phyloP scores from a whole-genome alignment of 768 basidiomycete genomes.

The Termitomyces bulborhizus region DNA sequence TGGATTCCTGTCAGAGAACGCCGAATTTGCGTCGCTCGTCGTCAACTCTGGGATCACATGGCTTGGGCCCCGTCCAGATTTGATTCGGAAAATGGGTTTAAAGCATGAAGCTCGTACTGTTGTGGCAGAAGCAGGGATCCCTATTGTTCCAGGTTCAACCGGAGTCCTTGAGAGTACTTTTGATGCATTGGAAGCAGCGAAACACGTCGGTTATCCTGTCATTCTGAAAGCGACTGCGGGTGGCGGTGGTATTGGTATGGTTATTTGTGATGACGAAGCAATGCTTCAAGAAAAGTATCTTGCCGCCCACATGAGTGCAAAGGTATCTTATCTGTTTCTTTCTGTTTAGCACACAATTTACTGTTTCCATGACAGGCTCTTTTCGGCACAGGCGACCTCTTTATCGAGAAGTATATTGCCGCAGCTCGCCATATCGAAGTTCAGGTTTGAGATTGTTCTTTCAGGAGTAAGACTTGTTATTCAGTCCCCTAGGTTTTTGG shows the following conservation, averaged over 20 bases:
- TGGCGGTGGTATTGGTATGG: constrained; percentile 66
- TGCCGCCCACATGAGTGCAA: constrained; percentile 32
- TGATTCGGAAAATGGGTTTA: constrained; percentile 50
- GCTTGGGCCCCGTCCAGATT: constrained; percentile 47
- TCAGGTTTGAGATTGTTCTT: constrained; percentile 32
- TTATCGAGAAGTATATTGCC: constrained; percentile 54
- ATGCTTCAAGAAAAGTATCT: constrained; percentile 32
- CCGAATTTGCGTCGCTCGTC: constrained; percentile 43
- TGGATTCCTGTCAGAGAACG: constrained; percentile 63
- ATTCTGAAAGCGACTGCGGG: constrained; percentile 66
- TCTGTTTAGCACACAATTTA: not conserved
- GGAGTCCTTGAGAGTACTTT: constrained; percentile 35
- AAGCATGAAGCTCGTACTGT: constrained; percentile 52
- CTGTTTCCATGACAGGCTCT: constrained; percentile 11
- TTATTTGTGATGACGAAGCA: constrained; percentile 38
- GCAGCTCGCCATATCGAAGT: constrained; percentile 61
- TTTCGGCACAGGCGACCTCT: constrained; percentile 46
- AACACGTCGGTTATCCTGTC: constrained; percentile 48
- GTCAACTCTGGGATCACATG: constrained; percentile 45
- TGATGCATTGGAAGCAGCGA: constrained; percentile 35
- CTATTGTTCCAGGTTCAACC: constrained; percentile 51
- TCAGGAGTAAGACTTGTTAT: not conserved
- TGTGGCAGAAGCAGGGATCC: constrained; percentile 42
- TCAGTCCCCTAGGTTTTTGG: constrained; percentile 52
- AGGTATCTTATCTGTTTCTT: constrained; percentile 24